Evolutionary conservation across 164 flowering plant genomes (phyloP).

Genomic region (Piper longum): DNA sequence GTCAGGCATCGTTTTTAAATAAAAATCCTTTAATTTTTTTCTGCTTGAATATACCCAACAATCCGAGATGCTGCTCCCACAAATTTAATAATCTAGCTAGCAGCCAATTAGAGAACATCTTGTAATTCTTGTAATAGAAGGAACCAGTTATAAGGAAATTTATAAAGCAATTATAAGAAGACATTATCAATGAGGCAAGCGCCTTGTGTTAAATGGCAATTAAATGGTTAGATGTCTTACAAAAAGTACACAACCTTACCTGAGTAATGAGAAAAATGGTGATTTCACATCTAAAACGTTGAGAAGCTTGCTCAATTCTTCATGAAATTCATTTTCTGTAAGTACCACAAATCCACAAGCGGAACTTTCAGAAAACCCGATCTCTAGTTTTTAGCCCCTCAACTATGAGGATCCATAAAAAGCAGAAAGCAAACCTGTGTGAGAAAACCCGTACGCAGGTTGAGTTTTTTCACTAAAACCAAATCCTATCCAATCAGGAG

Average conservation of each 20-base stretch:
- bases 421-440: constrained; percentile 7
- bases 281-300: constrained; percentile 41
- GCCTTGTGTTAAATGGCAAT: too few species aligned
- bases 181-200: too few species aligned
- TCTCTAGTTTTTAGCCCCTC: not conserved
- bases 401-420: too few species aligned
- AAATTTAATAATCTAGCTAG: too few species aligned
- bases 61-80: too few species aligned
- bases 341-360: not conserved
- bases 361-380: constrained; percentile 2
- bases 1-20: too few species aligned
- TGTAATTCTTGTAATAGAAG: too few species aligned
- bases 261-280: constrained; percentile 79
- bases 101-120: too few species aligned
- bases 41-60: too few species aligned
- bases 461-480: constrained; percentile 32
- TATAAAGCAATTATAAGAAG: too few species aligned
- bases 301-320: constrained; percentile 59
- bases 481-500: constrained; percentile 1
- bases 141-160: too few species aligned
- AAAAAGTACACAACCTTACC: constrained; percentile 26
- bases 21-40: too few species aligned
- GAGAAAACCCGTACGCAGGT: constrained; percentile 52
- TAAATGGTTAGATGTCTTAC: not conserved
- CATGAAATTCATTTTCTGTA: constrained; percentile 88